Evolutionary conservation across 495 filamentous ascomycete species (phyloP), one percentile per base, ranked within the genome.

Genomic region (Massariosphaeria phaeospora): DNA sequence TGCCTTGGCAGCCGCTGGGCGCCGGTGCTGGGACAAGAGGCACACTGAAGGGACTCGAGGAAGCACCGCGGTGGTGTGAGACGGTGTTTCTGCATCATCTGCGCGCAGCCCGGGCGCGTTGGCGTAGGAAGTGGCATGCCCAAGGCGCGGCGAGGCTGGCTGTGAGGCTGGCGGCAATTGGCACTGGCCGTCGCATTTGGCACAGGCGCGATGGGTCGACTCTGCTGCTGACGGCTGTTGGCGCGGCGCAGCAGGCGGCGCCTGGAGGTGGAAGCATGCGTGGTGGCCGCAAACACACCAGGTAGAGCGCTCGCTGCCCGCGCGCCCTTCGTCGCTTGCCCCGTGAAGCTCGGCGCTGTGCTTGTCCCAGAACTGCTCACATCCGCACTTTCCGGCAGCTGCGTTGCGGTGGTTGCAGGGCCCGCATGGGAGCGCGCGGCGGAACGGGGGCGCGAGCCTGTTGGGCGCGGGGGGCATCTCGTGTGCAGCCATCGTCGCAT

Each of bases 251-350:
- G 50, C n/a, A 31, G 46, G 18, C 18, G 30, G 51, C 23, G 39
- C 45, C 34, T 67, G 34, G 54, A 74, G 69, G 58, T 87, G 84
- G 62, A 79, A 86, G 66, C 84, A 87, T 27, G 83, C 84, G 73
- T 87, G 84, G 66, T 87, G 84, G 12, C 76, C 78, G 61, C 84
- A 87, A 70, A 84, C 79, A 72, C 84, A 87, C 67, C 77, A 76
- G 38, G 73, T 73, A n/a, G 62, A 69, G 30, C 73, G 65, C 20
- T 70, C 69, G 3, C 54, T 55, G 25, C 62, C 57, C 59, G 59
- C 57, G 54, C 57, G 61, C 51, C 61, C 49, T 52, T 48, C 59
- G 51, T 65, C 50, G 55, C 66, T 55, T 44, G 62, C 43, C 5
- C 41, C 47, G 24, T 55, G 63, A 48, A 55, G 33, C 49, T 63